Conservation (phyloP, 108 stramenopile species). For the Mediolabrus comicus region DNA sequence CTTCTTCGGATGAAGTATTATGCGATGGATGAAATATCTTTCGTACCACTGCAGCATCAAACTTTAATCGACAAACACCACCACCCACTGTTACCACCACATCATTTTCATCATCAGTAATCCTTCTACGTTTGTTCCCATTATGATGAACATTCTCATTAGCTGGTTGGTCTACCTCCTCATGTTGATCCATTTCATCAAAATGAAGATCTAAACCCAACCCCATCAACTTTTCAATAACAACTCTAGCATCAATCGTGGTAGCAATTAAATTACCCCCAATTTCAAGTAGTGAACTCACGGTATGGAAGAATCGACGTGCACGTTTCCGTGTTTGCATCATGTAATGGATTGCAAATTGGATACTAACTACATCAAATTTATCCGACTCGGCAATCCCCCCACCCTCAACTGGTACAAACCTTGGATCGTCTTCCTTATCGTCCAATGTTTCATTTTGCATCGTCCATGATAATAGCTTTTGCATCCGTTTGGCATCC, state of each 20-base stretch:
- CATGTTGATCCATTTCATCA: conserved; percentile 44
- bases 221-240: conserved; percentile 75
- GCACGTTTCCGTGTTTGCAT: conserved; percentile 87
- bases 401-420: conserved; percentile 61
- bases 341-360: conserved; percentile 99
- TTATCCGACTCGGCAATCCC: conserved; percentile 60
- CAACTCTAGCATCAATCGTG: conserved; percentile 92
- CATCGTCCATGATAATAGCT: conserved; percentile 74
- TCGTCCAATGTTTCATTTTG: conserved; percentile 59
- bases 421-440: conserved; percentile 55
- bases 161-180: conserved; percentile 21
- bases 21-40: conserved; percentile 52
- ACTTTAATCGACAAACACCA: conserved; percentile 74
- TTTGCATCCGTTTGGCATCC: conserved; percentile 61
- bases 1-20: too few relatives aligned
- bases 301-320: conserved; percentile 85
- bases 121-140: conserved; percentile 29
- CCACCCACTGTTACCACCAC: conserved; percentile 56
- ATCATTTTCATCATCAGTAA: conserved; percentile 23
- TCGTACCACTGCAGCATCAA: conserved; percentile 58
- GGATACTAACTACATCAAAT: conserved; percentile 95
- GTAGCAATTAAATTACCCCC: conserved; percentile 94
- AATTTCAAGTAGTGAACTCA: conserved; percentile 79
- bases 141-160: conserved; percentile 41
- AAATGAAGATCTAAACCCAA: conserved; percentile 72